Percentiles rank a stretch among this genome's conserved stretches.
These are phyloP conservation scores for Trichoderma koningiopsis DNA, from an alignment of 2,329 filamentous ascomycete species.

Conservation along the genomic window DNA sequence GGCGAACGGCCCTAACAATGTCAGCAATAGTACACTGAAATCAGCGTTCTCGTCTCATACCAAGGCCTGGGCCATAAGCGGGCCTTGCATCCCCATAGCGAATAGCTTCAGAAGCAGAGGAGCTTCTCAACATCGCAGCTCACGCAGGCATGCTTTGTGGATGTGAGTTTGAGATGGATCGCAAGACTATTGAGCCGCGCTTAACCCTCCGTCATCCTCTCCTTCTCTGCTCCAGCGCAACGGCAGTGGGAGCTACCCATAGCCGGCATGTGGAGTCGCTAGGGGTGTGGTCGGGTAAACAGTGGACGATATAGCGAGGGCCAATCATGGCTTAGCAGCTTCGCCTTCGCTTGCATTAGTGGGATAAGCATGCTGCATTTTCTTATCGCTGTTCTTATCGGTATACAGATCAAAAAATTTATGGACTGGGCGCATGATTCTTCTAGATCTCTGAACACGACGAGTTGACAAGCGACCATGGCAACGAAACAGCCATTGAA, in stretches of 20 bases:
- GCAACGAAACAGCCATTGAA: constrained; percentile 66
- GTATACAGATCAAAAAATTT: constrained; percentile 24
- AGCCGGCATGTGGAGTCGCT: neutral
- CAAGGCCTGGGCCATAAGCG: constrained; percentile 59
- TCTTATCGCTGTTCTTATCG: neutral
- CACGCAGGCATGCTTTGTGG: constrained; percentile 8
- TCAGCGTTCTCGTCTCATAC: constrained; percentile 41
- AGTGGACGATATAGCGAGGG: no score
- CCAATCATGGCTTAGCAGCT: neutral
- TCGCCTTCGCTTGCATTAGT: neutral
- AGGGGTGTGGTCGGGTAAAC: neutral
- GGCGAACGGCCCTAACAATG: constrained; percentile 57
- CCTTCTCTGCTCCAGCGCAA: neutral
- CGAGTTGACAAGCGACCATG: constrained; percentile 42
- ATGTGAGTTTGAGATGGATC: neutral
- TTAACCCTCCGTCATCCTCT: neutral
- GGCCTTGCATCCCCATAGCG: constrained; percentile 57
- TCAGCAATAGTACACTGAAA: neutral
- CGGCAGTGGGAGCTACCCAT: neutral
- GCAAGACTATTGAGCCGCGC: neutral
- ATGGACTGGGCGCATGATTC: constrained; percentile 1
- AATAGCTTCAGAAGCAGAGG: constrained; percentile 1
- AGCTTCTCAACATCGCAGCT: constrained; percentile 16
- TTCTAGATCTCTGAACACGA: neutral
- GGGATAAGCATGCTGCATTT: no score